Conservation (phyloP, 257 asterid genomes). For the Nicotiana knightiana region DNA sequence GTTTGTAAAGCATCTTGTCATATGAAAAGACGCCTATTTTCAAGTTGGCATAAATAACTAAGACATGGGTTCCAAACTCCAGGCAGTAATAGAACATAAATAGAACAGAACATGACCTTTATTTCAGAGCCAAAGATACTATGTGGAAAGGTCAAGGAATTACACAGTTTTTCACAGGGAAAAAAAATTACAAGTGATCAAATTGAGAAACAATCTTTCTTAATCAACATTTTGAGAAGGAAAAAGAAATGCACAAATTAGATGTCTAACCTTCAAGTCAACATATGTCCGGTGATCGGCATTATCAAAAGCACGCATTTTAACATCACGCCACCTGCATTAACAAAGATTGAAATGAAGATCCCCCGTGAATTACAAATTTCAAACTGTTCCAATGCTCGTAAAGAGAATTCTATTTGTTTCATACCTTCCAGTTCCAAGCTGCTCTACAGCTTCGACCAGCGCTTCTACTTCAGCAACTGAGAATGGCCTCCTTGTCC, state of each 20-base stretch:
- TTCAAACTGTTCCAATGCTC: not conserved
- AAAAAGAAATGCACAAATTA: not conserved
- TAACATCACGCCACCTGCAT: conserved; percentile 16
- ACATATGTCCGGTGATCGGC: conserved; percentile 18
- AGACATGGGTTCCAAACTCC: not conserved
- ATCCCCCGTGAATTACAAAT: not conserved
- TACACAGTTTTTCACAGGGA: not conserved
- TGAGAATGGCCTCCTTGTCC: conserved; percentile 79
- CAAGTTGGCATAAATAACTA: not conserved
- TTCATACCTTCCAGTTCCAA: conserved; percentile 58
- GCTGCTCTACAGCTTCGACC: too few species aligned
- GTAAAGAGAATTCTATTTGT: not conserved
- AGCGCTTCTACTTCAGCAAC: too few species aligned
- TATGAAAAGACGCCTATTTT: not conserved
- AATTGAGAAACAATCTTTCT: not conserved
- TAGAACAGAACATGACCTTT: not conserved
- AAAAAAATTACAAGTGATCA: not conserved
- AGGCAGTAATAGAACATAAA: not conserved
- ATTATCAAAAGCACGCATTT: conserved; percentile 8
- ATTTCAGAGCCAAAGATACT: not conserved
- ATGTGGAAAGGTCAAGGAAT: not conserved
- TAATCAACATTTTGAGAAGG: not conserved
- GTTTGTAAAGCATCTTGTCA: not conserved
- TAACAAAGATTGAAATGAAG: not conserved
- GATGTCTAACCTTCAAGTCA: conserved; percentile 15